Evolutionary conservation across 805 yeast genomes (phyloP).

Genomic region (Myxozyma sirexii): DNA sequence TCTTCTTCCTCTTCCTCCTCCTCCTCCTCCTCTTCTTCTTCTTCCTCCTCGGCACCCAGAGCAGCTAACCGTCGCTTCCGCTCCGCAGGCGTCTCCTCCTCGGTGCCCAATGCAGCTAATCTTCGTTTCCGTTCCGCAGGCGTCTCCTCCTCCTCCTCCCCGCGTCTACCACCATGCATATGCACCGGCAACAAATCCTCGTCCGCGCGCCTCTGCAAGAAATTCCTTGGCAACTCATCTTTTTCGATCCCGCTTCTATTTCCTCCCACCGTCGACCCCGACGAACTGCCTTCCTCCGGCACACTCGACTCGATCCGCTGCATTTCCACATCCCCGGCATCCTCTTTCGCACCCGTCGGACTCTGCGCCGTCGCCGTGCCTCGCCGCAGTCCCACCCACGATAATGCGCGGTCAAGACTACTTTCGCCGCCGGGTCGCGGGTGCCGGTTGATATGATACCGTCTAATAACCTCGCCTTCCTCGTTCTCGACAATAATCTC

Average conservation of each 20-base stretch:
- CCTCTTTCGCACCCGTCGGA: no score
- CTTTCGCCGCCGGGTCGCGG: conserved; percentile 10
- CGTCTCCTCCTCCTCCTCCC: conserved; percentile 37
- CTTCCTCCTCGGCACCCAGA: conserved; percentile 38
- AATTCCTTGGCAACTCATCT: conserved; percentile 30
- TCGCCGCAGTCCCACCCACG: conserved; percentile 56
- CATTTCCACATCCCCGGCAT: conserved; percentile 24
- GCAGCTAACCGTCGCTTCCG: conserved; percentile 32
- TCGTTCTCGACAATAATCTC: conserved; percentile 81
- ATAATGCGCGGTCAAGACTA: conserved; percentile 50
- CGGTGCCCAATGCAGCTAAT: conserved; percentile 34
- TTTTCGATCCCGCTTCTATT: conserved; percentile 31
- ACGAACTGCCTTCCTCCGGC: conserved; percentile 5
- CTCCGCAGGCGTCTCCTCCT: conserved; percentile 36
- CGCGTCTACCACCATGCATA: not conserved
- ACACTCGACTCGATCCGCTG: conserved; percentile 12
- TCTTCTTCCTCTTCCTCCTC: conserved; percentile 34
- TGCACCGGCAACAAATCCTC: conserved; percentile 38
- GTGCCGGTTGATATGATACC: conserved; percentile 74
- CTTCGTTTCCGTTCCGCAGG: conserved; percentile 31
- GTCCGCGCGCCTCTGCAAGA: conserved; percentile 30
- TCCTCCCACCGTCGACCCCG: conserved; percentile 1
- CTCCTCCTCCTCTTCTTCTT: conserved; percentile 33
- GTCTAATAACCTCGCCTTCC: conserved; percentile 87
- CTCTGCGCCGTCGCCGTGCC: conserved; percentile 2